Conservation (phyloP, 805 yeast species). For the Lipomyces lipofer region DNA sequence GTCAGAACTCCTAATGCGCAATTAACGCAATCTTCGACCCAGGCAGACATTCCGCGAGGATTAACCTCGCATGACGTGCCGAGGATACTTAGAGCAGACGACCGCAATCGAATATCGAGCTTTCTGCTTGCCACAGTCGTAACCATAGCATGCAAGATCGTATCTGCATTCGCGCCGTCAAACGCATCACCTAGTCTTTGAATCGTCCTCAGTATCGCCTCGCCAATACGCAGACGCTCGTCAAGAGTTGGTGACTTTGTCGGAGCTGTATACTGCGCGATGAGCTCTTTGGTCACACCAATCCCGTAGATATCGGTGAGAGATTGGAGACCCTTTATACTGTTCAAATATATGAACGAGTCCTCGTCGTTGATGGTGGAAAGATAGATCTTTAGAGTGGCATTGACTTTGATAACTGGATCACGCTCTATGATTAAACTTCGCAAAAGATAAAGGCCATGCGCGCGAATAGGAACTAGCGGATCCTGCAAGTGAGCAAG, state of each 20-base stretch:
- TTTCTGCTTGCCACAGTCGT: conserved; percentile 26
- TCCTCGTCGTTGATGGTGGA: conserved; percentile 72
- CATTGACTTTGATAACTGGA: conserved; percentile 50
- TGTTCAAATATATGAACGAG: conserved; percentile 83
- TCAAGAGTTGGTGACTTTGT: conserved; percentile 49
- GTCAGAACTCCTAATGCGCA: conserved; percentile 75
- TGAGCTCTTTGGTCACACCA: conserved; percentile 42
- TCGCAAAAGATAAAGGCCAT: conserved; percentile 70
- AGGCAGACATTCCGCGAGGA: conserved; percentile 52
- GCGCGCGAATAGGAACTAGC: conserved; percentile 79
- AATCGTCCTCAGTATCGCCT: conserved; percentile 65
- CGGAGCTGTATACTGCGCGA: conserved; percentile 42
- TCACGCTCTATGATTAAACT: conserved; percentile 54
- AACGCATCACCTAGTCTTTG: conserved; percentile 52
- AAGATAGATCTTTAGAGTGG: conserved; percentile 62
- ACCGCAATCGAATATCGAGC: conserved; percentile 62
- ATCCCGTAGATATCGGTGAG: conserved; percentile 51
- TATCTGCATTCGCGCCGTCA: conserved; percentile 46
- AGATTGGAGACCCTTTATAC: conserved; percentile 72
- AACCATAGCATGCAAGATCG: conserved; percentile 50
- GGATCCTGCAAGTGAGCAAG: conserved; percentile 71
- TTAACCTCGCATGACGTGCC: conserved; percentile 66
- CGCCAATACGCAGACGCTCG: conserved; percentile 77
- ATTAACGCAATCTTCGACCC: conserved; percentile 63
- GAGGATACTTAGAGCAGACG: conserved; percentile 86